A percentile compares a stretch with the other conserved stretches of the same genome.
These are phyloP conservation scores for Calendula officinalis DNA, from an alignment of 129 eudicot species.

Conservation along the genomic window DNA sequence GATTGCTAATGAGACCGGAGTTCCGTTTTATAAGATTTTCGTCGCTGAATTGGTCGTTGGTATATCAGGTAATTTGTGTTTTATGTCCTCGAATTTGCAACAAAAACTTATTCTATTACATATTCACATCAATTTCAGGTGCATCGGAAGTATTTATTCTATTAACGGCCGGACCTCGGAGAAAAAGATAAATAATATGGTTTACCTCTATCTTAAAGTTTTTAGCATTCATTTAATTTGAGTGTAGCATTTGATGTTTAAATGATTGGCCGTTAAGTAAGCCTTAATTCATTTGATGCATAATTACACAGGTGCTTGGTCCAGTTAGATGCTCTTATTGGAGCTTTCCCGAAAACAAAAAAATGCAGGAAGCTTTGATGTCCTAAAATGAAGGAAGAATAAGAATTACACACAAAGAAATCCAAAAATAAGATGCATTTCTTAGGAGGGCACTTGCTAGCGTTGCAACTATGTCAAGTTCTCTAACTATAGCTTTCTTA, in stretches of 20 bases:
- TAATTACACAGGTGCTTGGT: constrained; percentile 43
- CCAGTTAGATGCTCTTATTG: constrained; percentile 51
- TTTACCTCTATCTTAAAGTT: too few species aligned
- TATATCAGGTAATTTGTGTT: constrained; percentile 58
- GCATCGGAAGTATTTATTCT: constrained; percentile 90
- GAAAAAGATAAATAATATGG: too few species aligned
- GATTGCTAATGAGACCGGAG: constrained; percentile 85
- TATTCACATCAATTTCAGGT: constrained; percentile 44
- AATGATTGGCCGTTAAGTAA: too few species aligned
- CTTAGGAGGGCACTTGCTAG: too few species aligned
- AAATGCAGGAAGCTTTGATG: constrained; percentile 79
- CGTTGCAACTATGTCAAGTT: too few species aligned
- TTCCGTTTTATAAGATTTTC: constrained; percentile 79
- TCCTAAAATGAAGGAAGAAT: constrained; percentile 57
- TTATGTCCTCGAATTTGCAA: neutral
- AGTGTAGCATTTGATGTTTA: too few species aligned
- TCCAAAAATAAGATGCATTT: too few species aligned
- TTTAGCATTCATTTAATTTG: too few species aligned
- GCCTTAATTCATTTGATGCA: too few species aligned
- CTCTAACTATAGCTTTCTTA: too few species aligned
- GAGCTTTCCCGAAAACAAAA: constrained; percentile 76
- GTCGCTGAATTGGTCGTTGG: constrained; percentile 96
- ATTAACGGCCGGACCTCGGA: too few species aligned
- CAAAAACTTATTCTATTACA: neutral
- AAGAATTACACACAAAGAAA: too few species aligned